Evolutionary conservation across 129 eudicot species (phyloP).

Genomic region (carrot (Daucus carota)): DNA sequence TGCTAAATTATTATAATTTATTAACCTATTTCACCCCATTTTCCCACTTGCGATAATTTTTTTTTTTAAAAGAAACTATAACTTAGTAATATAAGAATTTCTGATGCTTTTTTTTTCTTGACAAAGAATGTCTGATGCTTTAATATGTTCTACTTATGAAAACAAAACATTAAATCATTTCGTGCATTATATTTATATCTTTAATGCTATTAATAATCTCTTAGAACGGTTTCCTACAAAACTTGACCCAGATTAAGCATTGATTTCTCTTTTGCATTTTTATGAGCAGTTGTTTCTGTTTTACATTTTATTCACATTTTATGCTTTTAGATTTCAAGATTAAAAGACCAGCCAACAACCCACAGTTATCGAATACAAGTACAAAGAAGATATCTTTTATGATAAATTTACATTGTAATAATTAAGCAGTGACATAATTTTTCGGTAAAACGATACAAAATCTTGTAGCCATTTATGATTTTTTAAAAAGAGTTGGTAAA

Average conservation of each 20-base stretch:
- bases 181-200: background rate
- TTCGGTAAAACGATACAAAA: background rate
- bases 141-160: background rate
- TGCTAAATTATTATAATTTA: too few relatives aligned
- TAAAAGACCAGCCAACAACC: background rate
- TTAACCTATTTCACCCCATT: too few relatives aligned
- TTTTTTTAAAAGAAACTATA: background rate
- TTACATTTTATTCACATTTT: background rate
- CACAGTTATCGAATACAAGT: background rate
- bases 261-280: background rate
- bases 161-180: background rate
- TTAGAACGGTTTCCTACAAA: background rate
- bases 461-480: background rate
- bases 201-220: background rate
- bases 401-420: background rate
- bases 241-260: background rate
- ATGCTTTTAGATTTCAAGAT: background rate
- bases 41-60: too few relatives aligned
- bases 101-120: too few relatives aligned
- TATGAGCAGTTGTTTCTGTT: background rate
- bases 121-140: too few relatives aligned
- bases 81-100: background rate
- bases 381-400: background rate
- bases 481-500: too few relatives aligned
- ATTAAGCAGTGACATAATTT: background rate